Evolutionary conservation across 352 stramenopile species (phyloP).

Genomic region (Phytophthora hibernalis): DNA sequence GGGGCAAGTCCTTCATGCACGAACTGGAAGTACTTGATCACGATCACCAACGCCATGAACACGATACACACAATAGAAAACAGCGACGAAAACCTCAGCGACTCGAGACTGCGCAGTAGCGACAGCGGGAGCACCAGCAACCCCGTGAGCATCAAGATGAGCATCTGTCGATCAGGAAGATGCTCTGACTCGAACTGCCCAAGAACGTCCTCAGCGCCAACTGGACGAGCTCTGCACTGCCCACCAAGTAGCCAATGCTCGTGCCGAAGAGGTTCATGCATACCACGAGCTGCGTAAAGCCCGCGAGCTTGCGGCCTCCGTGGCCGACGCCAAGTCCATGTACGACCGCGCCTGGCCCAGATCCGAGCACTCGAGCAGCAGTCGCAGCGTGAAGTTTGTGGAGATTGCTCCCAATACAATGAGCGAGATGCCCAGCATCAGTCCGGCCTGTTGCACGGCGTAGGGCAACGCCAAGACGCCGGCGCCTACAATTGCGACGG

Average conservation of each 20-base stretch:
- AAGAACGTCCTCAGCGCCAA: constrained; percentile 66
- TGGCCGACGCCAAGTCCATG: constrained; percentile 78
- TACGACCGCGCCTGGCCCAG: constrained; percentile 80
- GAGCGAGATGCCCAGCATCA: constrained; percentile 76
- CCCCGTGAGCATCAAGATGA: constrained; percentile 68
- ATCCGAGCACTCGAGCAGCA: constrained; percentile 84
- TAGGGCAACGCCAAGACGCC: constrained; percentile 85
- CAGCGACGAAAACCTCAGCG: constrained; percentile 86
- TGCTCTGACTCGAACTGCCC: constrained; percentile 47
- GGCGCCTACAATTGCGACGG: constrained; percentile 85
- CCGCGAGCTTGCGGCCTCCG: constrained; percentile 65
- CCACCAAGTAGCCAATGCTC: constrained; percentile 85
- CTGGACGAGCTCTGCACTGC: constrained; percentile 80
- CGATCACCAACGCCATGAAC: constrained; percentile 90
- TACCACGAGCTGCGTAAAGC: constrained; percentile 81
- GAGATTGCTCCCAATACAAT: constrained; percentile 71
- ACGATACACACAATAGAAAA: constrained; percentile 89
- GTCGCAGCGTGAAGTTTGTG: constrained; percentile 84
- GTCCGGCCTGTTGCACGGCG: constrained; percentile 75
- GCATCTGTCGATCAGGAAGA: constrained; percentile 69
- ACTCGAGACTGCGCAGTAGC: constrained; percentile 82
- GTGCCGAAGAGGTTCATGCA: constrained; percentile 91
- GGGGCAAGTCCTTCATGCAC: constrained; percentile 69
- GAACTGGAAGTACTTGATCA: constrained; percentile 92
- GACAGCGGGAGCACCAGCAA: constrained; percentile 84